These are phyloP conservation scores for Trichoderma pleuroti DNA, from an alignment of 2,329 filamentous ascomycete species.

Conservation along the genomic window DNA sequence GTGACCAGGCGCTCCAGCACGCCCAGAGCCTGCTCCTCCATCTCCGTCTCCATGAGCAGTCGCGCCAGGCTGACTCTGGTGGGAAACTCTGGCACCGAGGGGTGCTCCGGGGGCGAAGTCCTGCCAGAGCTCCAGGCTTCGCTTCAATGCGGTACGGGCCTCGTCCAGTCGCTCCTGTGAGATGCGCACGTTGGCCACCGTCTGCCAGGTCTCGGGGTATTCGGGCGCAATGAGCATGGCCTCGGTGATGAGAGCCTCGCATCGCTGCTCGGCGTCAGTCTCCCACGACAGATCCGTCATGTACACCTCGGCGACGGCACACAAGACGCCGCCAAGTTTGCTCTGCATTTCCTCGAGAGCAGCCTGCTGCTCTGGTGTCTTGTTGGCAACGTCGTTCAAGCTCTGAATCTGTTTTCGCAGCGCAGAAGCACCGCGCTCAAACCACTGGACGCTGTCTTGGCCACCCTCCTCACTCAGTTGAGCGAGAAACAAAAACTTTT, in stretches of 20 bases:
- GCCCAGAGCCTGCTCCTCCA: slow-evolving; percentile 79
- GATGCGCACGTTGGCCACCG: slow-evolving; percentile 87
- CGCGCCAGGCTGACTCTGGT: slow-evolving; percentile 79
- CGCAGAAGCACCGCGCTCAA: slow-evolving; percentile 65
- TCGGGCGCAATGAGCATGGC: slow-evolving; percentile 80
- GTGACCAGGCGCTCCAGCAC: slow-evolving; percentile 79
- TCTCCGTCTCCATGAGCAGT: slow-evolving; percentile 82
- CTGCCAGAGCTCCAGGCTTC: slow-evolving; percentile 81
- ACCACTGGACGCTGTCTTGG: slow-evolving; percentile 63
- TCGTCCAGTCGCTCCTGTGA: slow-evolving; percentile 79
- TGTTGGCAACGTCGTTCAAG: slow-evolving; percentile 48
- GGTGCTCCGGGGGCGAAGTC: slow-evolving; percentile 69
- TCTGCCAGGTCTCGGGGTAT: slow-evolving; percentile 88
- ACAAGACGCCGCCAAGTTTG: slow-evolving; percentile 87
- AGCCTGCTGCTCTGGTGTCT: slow-evolving; percentile 39
- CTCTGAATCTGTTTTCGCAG: slow-evolving; percentile 68
- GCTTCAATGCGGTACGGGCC: slow-evolving; percentile 70
- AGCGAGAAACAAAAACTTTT: slow-evolving; percentile 93
- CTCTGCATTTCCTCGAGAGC: slow-evolving; percentile 64
- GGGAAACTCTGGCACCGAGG: slow-evolving; percentile 77
- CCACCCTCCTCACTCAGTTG: slow-evolving; percentile 76
- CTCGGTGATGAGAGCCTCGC: slow-evolving; percentile 86
- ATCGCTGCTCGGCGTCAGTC: slow-evolving; percentile 80
- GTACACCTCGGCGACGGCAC: slow-evolving; percentile 92
- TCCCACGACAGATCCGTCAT: slow-evolving; percentile 98